phyloP scores from a whole-genome alignment of 1,284 basidiomycete species.

The Ceratobasidium sp. region DNA sequence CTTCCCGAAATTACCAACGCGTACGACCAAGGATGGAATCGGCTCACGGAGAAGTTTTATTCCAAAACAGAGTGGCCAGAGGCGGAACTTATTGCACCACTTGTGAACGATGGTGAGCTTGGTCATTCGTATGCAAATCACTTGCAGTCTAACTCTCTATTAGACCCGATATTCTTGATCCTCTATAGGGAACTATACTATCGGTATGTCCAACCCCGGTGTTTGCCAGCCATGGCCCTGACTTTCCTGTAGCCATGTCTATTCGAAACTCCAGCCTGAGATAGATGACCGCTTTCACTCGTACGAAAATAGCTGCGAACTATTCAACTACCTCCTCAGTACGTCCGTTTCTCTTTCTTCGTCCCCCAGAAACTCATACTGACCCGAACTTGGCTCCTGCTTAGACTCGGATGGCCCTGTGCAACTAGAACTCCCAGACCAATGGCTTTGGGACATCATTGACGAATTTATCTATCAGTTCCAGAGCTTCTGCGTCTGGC shows the following conservation, averaged over 20 bases:
- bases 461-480: conserved; percentile 99
- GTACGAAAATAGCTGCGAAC: conserved; percentile 98
- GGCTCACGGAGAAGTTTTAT: conserved; percentile 96
- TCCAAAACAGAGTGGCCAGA: conserved; percentile 97
- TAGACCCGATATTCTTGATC: conserved; percentile 94
- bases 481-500: conserved; percentile 94
- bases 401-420: conserved; percentile 95
- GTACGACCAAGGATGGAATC: conserved; percentile 97
- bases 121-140: background rate
- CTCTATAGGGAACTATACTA: conserved; percentile 97
- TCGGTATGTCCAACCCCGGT: conserved; percentile 58
- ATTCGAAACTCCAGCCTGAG: conserved; percentile 94
- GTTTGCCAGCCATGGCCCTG: background rate
- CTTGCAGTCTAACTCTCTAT: background rate
- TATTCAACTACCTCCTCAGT: conserved; percentile 96
- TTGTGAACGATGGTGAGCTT: conserved; percentile 87
- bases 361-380: background rate
- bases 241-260: conserved; percentile 76
- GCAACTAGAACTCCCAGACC: conserved; percentile 90
- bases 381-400: background rate
- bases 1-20: conserved; percentile 89
- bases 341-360: conserved; percentile 52
- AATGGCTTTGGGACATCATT: conserved; percentile 99
- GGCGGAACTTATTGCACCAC: conserved; percentile 92
- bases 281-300: conserved; percentile 98